These are phyloP conservation scores for Trichoderma sp. DNA, from an alignment of 2,329 filamentous ascomycete genomes.

Conservation along the genomic window DNA sequence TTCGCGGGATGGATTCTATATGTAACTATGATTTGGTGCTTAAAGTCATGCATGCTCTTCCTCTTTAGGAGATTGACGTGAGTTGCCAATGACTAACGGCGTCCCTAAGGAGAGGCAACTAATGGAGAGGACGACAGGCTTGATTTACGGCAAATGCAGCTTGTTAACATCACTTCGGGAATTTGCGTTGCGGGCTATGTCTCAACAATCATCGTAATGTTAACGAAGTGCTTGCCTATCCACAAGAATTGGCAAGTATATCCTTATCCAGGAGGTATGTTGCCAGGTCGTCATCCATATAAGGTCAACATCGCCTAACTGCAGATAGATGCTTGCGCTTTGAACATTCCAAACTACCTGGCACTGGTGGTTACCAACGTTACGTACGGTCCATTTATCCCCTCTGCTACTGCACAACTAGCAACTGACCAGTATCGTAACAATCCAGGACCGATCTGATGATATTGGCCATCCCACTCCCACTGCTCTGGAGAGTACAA, in stretches of 20 bases:
- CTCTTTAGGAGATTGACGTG: constrained; percentile 40
- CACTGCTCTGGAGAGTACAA: constrained; percentile 26
- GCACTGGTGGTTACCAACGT: constrained; percentile 27
- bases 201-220: constrained; percentile 25
- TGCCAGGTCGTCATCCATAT: background rate
- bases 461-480: constrained; percentile 26
- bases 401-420: background rate
- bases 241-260: constrained; percentile 29
- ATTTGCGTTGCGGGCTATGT: constrained; percentile 22
- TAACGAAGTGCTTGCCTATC: constrained; percentile 25
- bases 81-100: background rate
- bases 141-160: constrained; percentile 23
- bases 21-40: constrained; percentile 38
- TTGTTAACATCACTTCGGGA: constrained; percentile 23
- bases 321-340: constrained; percentile 24
- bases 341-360: constrained; percentile 24
- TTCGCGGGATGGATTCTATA: constrained; percentile 37
- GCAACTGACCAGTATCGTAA: background rate
- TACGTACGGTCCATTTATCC: constrained; percentile 18
- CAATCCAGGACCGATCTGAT: constrained; percentile 25
- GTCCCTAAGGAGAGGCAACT: background rate
- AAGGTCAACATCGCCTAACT: background rate
- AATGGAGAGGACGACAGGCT: constrained; percentile 16
- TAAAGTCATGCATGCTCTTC: constrained; percentile 40
- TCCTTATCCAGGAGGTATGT: constrained; percentile 26